Conservation (phyloP, 257 asterid genomes). For the Nicotiana otophora region DNA sequence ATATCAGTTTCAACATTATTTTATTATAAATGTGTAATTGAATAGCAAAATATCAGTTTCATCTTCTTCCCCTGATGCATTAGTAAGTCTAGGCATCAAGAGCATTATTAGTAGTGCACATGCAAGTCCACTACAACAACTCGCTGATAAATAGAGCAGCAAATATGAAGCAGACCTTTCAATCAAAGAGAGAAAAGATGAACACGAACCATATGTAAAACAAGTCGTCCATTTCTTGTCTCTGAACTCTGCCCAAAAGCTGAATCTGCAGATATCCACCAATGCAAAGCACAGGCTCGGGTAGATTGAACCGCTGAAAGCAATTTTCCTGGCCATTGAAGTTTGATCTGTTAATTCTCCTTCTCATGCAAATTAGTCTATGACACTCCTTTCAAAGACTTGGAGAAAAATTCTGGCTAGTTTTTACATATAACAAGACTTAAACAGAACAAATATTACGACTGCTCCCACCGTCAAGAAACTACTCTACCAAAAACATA, state of each 20-base stretch:
- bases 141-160: not conserved
- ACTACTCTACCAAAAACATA: not conserved
- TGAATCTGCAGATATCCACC: constrained; percentile 79
- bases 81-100: not conserved
- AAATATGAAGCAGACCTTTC: not conserved
- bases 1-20: not conserved
- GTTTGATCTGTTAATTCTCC: constrained; percentile 1
- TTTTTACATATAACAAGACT: not conserved
- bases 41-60: not conserved
- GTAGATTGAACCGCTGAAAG: constrained; percentile 72
- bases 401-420: not conserved
- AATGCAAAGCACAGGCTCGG: constrained; percentile 65
- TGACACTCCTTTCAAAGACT: not conserved
- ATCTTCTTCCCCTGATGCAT: not conserved
- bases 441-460: not conserved
- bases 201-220: constrained; percentile 68
- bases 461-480: not conserved
- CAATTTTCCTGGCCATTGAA: constrained; percentile 51
- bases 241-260: constrained; percentile 68
- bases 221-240: constrained; percentile 56
- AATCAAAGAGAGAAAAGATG: constrained; percentile 2
- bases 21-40: not conserved
- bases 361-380: not conserved
- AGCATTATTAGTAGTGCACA: not conserved
- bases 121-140: not conserved